Evolutionary conservation across 768 basidiomycete genomes (phyloP).

Genomic region (Hysterangium stoloniferum): DNA sequence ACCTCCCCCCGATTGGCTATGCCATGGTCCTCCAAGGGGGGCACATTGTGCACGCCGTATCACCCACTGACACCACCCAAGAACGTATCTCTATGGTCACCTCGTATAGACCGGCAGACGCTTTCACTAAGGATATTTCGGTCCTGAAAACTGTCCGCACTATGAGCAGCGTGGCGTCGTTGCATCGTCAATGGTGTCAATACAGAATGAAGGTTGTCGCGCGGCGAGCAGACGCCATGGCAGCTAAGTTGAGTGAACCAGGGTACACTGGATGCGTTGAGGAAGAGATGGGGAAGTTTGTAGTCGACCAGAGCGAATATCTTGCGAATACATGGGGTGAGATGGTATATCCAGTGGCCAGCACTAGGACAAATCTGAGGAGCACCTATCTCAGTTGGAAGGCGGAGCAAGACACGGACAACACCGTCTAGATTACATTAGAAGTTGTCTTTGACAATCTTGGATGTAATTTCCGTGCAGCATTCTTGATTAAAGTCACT

Average conservation of each 20-base stretch:
- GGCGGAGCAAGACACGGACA: background rate
- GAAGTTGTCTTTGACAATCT: no score
- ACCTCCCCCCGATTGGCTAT: constrained; percentile 10
- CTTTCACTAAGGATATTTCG: constrained; percentile 2
- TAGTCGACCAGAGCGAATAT: constrained; percentile 8
- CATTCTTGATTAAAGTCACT: no score
- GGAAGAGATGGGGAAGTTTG: constrained; percentile 8
- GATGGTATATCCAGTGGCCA: constrained; percentile 9
- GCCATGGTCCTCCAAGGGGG: constrained; percentile 13
- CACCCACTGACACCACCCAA: constrained; percentile 8
- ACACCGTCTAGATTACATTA: no score
- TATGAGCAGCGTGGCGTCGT: constrained; percentile 7
- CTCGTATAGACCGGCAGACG: constrained; percentile 8
- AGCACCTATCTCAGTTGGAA: background rate
- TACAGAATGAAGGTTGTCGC: constrained; percentile 8
- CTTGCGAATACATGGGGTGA: constrained; percentile 5
- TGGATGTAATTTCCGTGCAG: no score
- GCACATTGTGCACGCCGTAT: constrained; percentile 10
- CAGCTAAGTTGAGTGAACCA: background rate
- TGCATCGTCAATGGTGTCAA: constrained; percentile 11
- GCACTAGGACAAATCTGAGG: background rate
- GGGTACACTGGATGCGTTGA: background rate
- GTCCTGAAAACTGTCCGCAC: constrained; percentile 10
- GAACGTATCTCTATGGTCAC: constrained; percentile 13
- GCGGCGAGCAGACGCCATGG: background rate